These are phyloP conservation scores for Lagenaria siceraria DNA, from an alignment of 306 rosid species.

Conservation along the genomic window DNA sequence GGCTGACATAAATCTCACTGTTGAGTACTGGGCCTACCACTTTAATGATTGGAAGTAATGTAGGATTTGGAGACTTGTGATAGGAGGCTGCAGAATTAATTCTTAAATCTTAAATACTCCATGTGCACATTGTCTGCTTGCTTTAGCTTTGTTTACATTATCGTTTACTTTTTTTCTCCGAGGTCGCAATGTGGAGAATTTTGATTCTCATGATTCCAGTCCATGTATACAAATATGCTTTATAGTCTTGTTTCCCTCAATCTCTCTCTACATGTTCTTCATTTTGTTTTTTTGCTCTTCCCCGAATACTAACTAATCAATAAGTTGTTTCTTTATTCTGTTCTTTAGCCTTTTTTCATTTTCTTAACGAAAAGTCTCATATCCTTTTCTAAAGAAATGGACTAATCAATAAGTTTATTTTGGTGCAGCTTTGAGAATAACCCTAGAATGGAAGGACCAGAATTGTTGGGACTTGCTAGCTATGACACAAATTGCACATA, in stretches of 20 bases:
- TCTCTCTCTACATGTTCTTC: neutral
- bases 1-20: neutral
- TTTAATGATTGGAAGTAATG: neutral
- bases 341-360: no score
- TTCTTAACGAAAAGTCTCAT: no score
- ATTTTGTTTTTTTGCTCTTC: no score
- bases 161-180: neutral
- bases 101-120: neutral
- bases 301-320: neutral
- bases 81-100: neutral
- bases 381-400: no score
- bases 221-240: neutral
- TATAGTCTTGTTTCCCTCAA: neutral
- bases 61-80: neutral
- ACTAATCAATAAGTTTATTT: neutral
- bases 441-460: constrained; percentile 88
- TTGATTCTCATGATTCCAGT: neutral
- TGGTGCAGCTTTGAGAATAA: constrained; percentile 72
- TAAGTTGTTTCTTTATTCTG: no score
- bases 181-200: neutral
- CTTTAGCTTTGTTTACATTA: neutral
- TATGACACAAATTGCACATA: constrained; percentile 90
- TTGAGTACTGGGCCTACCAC: neutral
- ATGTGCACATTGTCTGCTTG: neutral
- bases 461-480: constrained; percentile 83